A percentile compares a stretch with the other conserved stretches of the same genome.
These are phyloP conservation scores for Aureobasidium lini DNA, from an alignment of 2,329 filamentous ascomycete species.

Conservation along the genomic window DNA sequence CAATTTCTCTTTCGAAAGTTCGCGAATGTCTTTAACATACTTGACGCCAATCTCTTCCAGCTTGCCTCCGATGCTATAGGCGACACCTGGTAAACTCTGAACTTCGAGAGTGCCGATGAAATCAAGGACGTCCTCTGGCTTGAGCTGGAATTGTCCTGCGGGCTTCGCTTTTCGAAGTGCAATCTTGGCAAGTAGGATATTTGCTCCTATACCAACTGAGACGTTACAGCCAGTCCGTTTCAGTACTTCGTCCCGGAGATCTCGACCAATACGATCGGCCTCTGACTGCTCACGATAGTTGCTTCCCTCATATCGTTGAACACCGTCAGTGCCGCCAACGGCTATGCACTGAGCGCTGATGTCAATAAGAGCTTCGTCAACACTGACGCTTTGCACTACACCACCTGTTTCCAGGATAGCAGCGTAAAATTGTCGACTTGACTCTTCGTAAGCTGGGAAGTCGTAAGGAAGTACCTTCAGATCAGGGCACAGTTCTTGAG, in stretches of 20 bases:
- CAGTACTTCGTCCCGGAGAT: conserved; percentile 63
- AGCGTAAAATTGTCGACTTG: conserved; percentile 81
- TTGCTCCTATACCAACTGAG: conserved; percentile 85
- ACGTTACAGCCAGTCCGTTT: conserved; percentile 74
- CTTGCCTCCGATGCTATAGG: conserved; percentile 78
- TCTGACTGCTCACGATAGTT: conserved; percentile 71
- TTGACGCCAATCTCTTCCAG: conserved; percentile 80
- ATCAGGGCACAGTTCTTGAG: conserved; percentile 72
- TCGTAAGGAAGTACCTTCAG: conserved; percentile 92
- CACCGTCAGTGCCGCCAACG: conserved; percentile 58
- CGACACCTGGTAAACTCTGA: conserved; percentile 82
- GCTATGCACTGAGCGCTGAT: conserved; percentile 63
- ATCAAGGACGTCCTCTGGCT: conserved; percentile 67
- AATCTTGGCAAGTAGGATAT: conserved; percentile 85
- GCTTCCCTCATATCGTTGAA: conserved; percentile 57
- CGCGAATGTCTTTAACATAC: conserved; percentile 73
- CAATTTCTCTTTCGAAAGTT: conserved; percentile 68
- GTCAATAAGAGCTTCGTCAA: conserved; percentile 90
- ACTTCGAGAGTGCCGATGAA: conserved; percentile 73
- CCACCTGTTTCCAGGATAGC: conserved; percentile 73
- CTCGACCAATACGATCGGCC: conserved; percentile 62
- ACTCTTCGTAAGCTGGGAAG: conserved; percentile 88
- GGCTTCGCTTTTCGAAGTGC: conserved; percentile 89
- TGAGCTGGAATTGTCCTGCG: conserved; percentile 83
- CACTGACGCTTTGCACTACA: conserved; percentile 88